Evolutionary conservation across 257 asterid genomes (phyloP), one percentile per base, ranked within the genome.

Genomic region (Nicotiana benthamiana): DNA sequence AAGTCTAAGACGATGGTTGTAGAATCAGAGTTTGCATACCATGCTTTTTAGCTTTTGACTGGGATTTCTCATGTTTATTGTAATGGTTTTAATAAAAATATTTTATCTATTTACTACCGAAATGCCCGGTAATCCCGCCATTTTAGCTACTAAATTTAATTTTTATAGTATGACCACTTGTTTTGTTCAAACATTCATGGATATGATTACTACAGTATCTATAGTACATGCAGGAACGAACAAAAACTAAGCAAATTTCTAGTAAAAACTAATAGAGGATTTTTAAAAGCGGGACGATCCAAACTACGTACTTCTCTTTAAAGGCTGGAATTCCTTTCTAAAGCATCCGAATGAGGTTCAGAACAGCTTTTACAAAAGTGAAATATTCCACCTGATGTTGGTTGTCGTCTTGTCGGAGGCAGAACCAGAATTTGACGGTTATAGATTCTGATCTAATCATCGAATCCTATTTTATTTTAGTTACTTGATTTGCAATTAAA

Each of bases 41-140:
- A 83, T 13, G 15, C 79, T 0, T 56, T 40, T 5, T 70, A 70
- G 64, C 7, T 75, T 24, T 80, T 64, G 6, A 1, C 4, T 0
- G 82, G 81, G 0, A 81, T 83, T 34, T 51, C 75, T 48, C 36
- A 61, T 4, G 67, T 57, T 48, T 80, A 82, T 28, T 13, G 26
- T 9, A 43, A 57, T n/a, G 76, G 80, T 7, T 9, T 79, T 2
- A 79, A 51, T 13, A 30, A 4, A 51, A 5, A 51, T 13, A 13
- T 16, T 13, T 51, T 30, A 3, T 30, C 0, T 51, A 51, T 13
- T 36, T 34, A 3, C 56, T 51, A 27, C 56, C 5, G 5, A 51
- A 51, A 51, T 0, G 3, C 1, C 3, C 4, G 4, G 56, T 11
- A 15, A 51, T 11, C 17, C 56, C 56, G 15, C 56, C 4, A 51